Base-by-base conservation (phyloP, 2,329 filamentous ascomycete genomes). In the Neoscytalidium dimidiatum region DNA sequence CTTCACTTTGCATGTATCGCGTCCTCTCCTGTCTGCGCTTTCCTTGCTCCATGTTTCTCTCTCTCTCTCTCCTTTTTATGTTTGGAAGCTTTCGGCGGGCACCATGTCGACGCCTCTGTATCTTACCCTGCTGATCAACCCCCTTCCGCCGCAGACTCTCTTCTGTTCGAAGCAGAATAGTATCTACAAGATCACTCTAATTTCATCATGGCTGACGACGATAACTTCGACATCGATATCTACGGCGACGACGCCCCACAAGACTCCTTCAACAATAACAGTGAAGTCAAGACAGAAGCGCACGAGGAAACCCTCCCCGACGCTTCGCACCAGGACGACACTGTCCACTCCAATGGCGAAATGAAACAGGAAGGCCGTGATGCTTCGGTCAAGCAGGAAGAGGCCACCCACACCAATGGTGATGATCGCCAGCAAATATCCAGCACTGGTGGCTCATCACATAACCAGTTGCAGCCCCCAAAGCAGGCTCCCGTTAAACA, bases 211-310 rank as follows among this genome's bases (percentile, higher is more conserved):
- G 81, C 85, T 73, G 86, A 88, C 75, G 87, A 89, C 78, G 87
- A 89, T 77, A 88, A 88, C 73, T 89, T 89, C 81, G 87, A 90
- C 71, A 88, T 90, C 81, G 87, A 90, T 75, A 88, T 90, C 78
- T 89, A 89, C 73, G 87, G 87, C 68, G 86, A 89, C 72, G 85
- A 87, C 61, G 77, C 73, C 35, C 68, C 71, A 33, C 71, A 75
- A 26, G 69, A 73, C 57, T 74, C 71, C 65, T 61, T 56, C 57
- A 52, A 53, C 23, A 60, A 64, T 46, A 60, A 38, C 31, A 58
- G 63, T 26, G 23, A 75, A 26, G 65, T 69, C n/a, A 72, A 71
- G 61, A 43, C 60, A 58, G 51, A 78, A 65, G 74, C 78, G 63
- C 67, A 69, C 57, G 66, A 68, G 38, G 73, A 73, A 49, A 14